Evolutionary conservation across 2,329 filamentous ascomycete species (phyloP), one percentile per base, ranked within the genome.

Genomic region (Chaetomium strumarium): DNA sequence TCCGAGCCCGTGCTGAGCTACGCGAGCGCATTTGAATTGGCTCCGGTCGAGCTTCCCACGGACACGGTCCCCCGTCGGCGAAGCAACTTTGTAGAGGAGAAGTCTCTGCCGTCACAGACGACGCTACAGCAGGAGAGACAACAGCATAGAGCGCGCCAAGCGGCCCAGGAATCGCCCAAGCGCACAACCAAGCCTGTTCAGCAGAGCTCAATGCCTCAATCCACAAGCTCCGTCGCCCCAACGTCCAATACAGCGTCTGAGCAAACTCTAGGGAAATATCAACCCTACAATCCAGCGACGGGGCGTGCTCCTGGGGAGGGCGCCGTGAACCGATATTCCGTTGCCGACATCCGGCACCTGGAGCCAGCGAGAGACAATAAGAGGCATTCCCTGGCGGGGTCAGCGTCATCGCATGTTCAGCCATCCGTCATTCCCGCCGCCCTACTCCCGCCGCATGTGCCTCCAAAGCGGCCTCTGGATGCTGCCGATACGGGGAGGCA

Each of bases 391-490:
- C 51, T 68, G 3, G 53, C 53, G 0, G 62, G 60, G 8, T 39
- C 52, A 6, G 46, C 42, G 2, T 41, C 52, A 16, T 11, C 49
- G 10, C 63, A 60, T 16, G 52, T 60, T 9, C 51, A 53, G 5
- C 56, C 59, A 5, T 50, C 59, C 13, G 52, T 59, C 31, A 54
- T 66, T 5, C 62, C 61, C 11, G 50, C 62, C 12, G 46, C 60
- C 4, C 52, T 67, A 16, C 58, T 63, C 24, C 61, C 62, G 8
- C 59, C 64, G 1, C 58, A 60, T 30, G 20, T 57, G 7, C 58
- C 62, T 1, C 51, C 61, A 1, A 64, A 60, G 45, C 48, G 38
- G 17, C 57, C 55, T 4, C 16, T 57, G 16, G 49, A 57, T 9
- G 12, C 38, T 5, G 1, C 45, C 41, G 16, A 16, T 13, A 12